Evolutionary conservation across 805 yeast genomes (phyloP).

Genomic region (Metschnikowia corniflorae): DNA sequence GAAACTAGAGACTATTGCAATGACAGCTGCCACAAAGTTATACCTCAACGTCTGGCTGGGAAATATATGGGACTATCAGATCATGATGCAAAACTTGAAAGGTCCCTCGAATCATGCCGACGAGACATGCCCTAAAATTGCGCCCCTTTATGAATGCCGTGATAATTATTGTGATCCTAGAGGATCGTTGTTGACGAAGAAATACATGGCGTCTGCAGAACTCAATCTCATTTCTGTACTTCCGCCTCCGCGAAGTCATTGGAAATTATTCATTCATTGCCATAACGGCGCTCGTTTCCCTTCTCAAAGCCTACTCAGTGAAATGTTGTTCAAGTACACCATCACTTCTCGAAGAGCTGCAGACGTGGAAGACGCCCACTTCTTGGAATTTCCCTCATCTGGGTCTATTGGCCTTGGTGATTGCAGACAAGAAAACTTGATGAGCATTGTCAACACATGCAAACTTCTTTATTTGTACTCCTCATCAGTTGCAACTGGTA

Average conservation of each 20-base stretch:
- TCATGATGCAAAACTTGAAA: constrained; percentile 21
- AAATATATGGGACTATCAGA: constrained; percentile 68
- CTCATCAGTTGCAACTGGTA: constrained; percentile 27
- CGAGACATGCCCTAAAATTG: constrained; percentile 9
- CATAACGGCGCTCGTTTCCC: constrained; percentile 59
- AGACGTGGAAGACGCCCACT: constrained; percentile 21
- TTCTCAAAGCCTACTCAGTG: constrained; percentile 32
- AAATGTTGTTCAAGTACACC: constrained; percentile 31
- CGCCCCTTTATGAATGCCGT: background rate
- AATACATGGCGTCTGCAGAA: constrained; percentile 4
- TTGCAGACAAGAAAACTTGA: constrained; percentile 56
- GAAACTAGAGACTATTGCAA: constrained; percentile 73
- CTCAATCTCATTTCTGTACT: constrained; percentile 16
- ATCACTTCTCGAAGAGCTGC: constrained; percentile 23
- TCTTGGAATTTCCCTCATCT: constrained; percentile 73
- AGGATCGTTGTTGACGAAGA: constrained; percentile 11
- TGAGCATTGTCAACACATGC: constrained; percentile 64
- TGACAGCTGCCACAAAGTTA: constrained; percentile 75
- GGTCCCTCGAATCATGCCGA: constrained; percentile 4
- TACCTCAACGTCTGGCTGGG: constrained; percentile 70
- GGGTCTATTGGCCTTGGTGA: constrained; percentile 81
- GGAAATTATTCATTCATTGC: constrained; percentile 57
- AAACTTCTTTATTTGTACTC: constrained; percentile 53
- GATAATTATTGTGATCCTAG: constrained; percentile 16
- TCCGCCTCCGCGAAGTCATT: constrained; percentile 48